phyloP scores from a whole-genome alignment of 1,284 basidiomycete genomes.

The Porodaedalea pini region DNA sequence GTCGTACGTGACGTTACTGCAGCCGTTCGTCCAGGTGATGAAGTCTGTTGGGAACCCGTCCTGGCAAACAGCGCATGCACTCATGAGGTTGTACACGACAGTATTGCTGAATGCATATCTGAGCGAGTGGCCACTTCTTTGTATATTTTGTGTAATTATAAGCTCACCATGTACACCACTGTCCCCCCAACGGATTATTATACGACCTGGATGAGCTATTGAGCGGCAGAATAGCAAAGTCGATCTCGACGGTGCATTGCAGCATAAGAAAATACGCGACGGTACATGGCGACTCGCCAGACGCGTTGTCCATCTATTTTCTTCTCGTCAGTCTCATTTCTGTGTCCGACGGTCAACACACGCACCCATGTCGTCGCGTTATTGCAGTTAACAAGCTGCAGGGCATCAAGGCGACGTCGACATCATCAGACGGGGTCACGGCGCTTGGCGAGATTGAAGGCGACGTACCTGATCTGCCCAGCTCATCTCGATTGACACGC shows the following conservation, averaged over 20 bases:
- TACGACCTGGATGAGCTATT: neutral
- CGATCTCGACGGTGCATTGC: neutral
- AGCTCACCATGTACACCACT: slow-evolving; percentile 13
- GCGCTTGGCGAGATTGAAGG: neutral
- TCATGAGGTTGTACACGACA: slow-evolving; percentile 18
- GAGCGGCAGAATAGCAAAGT: neutral
- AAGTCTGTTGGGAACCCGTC: neutral
- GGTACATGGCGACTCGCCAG: slow-evolving; percentile 11
- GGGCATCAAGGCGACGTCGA: neutral
- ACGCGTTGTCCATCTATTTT: slow-evolving; percentile 12
- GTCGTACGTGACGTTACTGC: neutral
- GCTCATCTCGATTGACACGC: neutral
- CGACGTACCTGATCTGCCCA: slow-evolving; percentile 6
- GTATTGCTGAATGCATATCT: slow-evolving; percentile 5
- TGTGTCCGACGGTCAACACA: neutral
- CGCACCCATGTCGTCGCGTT: neutral
- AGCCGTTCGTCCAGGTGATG: slow-evolving; percentile 4
- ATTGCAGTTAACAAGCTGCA: neutral
- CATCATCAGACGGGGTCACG: slow-evolving; percentile 1
- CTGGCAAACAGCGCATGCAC: slow-evolving; percentile 17
- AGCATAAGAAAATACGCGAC: slow-evolving; percentile 8
- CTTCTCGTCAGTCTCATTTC: neutral
- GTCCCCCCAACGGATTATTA: slow-evolving; percentile 1
- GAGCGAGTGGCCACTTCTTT: neutral
- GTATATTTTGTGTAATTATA: neutral